These are phyloP conservation scores for Lycium barbarum DNA, from an alignment of 257 asterid genomes.

Conservation along the genomic window DNA sequence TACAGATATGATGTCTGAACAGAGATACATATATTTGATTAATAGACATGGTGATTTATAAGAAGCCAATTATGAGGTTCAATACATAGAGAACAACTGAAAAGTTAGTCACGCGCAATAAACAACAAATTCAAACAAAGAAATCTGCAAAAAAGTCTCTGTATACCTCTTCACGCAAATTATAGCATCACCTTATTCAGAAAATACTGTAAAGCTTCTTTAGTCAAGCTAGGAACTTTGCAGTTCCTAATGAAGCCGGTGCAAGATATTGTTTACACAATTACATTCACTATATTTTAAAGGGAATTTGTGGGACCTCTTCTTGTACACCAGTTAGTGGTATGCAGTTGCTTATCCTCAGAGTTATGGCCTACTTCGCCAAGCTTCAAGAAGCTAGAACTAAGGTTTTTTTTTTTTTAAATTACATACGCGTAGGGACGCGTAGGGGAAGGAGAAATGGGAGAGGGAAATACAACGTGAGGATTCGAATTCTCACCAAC, in stretches of 20 bases:
- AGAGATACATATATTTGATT: not conserved
- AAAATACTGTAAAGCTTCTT: not conserved
- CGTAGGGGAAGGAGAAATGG: no score
- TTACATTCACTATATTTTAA: not conserved
- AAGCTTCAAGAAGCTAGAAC: not conserved
- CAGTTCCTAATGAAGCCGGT: not conserved
- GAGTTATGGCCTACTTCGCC: not conserved
- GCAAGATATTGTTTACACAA: no score
- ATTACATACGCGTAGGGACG: no score
- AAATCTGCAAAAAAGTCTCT: not conserved
- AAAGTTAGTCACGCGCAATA: not conserved
- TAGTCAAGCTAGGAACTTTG: not conserved
- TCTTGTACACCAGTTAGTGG: not conserved
- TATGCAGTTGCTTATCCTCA: not conserved
- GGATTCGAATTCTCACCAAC: no score
- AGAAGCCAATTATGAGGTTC: not conserved
- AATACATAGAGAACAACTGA: not conserved
- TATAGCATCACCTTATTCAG: not conserved
- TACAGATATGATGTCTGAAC: not conserved
- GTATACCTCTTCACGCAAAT: not conserved
- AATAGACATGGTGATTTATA: not conserved
- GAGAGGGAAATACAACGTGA: no score
- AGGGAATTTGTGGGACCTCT: not conserved
- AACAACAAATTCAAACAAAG: not conserved
- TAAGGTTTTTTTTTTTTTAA: no score